Evolutionary conservation across 2,329 filamentous ascomycete species (phyloP), one percentile per base, ranked within the genome.

Genomic region (Annulohypoxylon truncatum): DNA sequence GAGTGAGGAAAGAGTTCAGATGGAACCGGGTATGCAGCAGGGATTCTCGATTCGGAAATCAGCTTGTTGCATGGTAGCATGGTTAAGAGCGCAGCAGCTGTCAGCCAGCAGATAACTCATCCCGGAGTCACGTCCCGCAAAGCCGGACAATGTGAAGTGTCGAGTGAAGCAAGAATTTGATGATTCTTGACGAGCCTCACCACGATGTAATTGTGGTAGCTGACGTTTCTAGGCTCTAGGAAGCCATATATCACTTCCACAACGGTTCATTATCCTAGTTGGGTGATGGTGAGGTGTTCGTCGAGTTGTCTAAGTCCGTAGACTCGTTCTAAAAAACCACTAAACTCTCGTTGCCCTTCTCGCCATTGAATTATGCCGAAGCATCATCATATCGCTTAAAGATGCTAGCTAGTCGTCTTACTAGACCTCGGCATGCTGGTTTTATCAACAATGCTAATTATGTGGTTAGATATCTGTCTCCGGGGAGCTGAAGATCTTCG

Each of bases 121-220:
- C 53, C 50, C 64, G 67, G 67, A 57, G 42, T 58, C 10, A 52
- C 67, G 67, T 61, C 29, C 64, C 67, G 65, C 58, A 52, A 53
- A 61, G 54, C 67, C 65, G 67, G 67, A 7, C 35, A 57, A 61
- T 58, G 33, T 13, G 40, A 31, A 47, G 51, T 52, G 47, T 56
- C 33, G 38, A 62, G 38, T 52, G 42, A 33, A 60, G 48, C 40
- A 64, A 54, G 44, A 58, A 15, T 61, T 61, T 31, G 28, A 46
- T 24, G 29, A 54, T 61, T 47, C 20, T 42, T 50, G 10, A 50
- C 42, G 64, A 64, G 48, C 54, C 54, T 69, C 66, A 69, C 40
- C 48, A 56, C 47, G 47, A 66, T 58, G 28, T 13, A 56, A 40
- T 35, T 55, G 26, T 55, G 24, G 28, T 63, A 31, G 51, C 46